Evolutionary conservation across 2,329 filamentous ascomycete genomes (phyloP), one percentile per base, ranked within the genome.

Genomic region (Sphaerostilbella broomeana): DNA sequence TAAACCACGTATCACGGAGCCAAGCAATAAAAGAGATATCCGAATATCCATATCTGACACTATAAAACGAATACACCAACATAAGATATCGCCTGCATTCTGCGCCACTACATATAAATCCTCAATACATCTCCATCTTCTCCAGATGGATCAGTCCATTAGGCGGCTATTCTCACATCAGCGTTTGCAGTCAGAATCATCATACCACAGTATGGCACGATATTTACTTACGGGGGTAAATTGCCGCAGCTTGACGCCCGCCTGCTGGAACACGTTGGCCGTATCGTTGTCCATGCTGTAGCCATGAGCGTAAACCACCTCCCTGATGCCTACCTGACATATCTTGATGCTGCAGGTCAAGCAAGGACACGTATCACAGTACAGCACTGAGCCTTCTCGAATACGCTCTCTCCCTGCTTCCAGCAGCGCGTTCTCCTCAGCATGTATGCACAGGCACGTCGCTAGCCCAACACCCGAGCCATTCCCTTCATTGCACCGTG

Each of bases 321-420:
- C 92, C 28, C 77, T 79, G 49, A 98, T 95, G 13, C 92, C 92
- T 6, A 97, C 87, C 66, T 98, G 92, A 16, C 87, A 86, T 55
- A 98, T 97, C 69, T 98, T 98, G 68, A 98, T 94, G 54, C 87
- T 95, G 63, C 92, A 98, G 3, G 92, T 98, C 60, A 98, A 69
- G 59, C 92, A 98, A 4, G 92, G 92, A 62, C 92, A 98, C 50
- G 89, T 95, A 58, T 95, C 86, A 63, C 89, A 95, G 64, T 95
- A 98, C 18, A 98, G 68, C 35, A 87, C 84, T 25, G 85, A 78
- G 4, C 81, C 85, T 40, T 86, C 83, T 15, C 86, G 72, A 50
- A 98, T 87, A 42, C 92, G 74, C 62, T 97, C 92, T 51, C 92
- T 73, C 1, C 92, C 92, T 15, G 92, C 92, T 68, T 98, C 92